These are phyloP conservation scores for Microcos paniculata DNA, from an alignment of 345 rosid genomes.

Conservation along the genomic window DNA sequence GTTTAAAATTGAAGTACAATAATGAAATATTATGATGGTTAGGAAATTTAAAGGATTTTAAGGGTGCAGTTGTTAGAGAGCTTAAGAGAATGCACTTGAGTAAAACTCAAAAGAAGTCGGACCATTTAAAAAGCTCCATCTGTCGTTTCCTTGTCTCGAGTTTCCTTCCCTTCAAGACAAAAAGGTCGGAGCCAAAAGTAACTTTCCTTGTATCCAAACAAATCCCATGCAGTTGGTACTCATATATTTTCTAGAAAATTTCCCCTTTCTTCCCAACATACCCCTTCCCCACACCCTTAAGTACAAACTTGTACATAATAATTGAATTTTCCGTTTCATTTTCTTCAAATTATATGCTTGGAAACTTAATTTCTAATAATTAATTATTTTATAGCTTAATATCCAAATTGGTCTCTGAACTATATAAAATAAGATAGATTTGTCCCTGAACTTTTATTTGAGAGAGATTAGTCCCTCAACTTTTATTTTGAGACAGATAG, in stretches of 20 bases:
- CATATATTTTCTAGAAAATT: background rate
- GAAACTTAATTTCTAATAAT: too few relatives aligned
- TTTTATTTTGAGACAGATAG: too few relatives aligned
- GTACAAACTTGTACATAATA: too few relatives aligned
- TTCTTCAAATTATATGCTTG: too few relatives aligned
- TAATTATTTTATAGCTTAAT: too few relatives aligned
- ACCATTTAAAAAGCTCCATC: conserved; percentile 46
- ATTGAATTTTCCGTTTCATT: too few relatives aligned
- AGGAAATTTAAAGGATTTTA: conserved; percentile 8
- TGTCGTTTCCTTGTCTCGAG: conserved; percentile 29
- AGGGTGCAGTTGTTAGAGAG: conserved; percentile 31
- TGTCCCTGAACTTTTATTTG: too few relatives aligned
- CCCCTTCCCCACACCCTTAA: background rate
- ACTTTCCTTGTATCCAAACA: conserved; percentile 7
- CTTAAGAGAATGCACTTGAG: conserved; percentile 35
- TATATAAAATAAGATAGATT: too few relatives aligned
- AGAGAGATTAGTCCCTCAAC: too few relatives aligned
- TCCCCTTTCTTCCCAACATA: conserved; percentile 8
- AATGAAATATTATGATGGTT: conserved; percentile 10
- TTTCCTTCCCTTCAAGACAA: conserved; percentile 39
- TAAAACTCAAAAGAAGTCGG: conserved; percentile 17
- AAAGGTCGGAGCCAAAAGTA: conserved; percentile 22
- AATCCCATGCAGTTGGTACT: conserved; percentile 18
- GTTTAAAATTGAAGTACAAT: background rate
- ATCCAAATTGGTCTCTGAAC: too few relatives aligned